phyloP scores from a whole-genome alignment of 768 basidiomycete genomes.

The Mycena sanguinolenta region DNA sequence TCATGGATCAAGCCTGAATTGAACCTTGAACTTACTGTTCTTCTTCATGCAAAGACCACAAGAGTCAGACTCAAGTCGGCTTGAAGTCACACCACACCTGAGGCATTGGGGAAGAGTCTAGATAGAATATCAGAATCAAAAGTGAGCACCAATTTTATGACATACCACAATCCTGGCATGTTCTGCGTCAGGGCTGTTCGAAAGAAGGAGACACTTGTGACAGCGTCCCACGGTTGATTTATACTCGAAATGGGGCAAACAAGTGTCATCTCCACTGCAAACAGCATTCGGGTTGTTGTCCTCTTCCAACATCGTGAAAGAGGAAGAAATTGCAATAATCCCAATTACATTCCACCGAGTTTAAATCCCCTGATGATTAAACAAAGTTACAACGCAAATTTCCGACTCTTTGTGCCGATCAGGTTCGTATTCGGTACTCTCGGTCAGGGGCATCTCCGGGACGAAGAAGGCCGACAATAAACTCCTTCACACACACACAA shows the following conservation, averaged over 20 bases:
- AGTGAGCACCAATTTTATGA: background rate
- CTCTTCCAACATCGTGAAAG: background rate
- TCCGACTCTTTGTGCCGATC: too few species aligned
- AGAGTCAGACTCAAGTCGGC: too few species aligned
- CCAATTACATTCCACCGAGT: background rate
- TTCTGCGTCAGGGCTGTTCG: background rate
- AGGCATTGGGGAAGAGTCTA: background rate
- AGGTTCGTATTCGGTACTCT: too few species aligned
- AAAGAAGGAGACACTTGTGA: background rate
- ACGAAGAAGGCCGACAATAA: too few species aligned
- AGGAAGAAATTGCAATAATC: background rate
- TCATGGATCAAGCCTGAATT: too few species aligned
- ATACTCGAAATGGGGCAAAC: background rate
- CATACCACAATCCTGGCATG: background rate
- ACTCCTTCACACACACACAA: too few species aligned
- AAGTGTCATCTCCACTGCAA: background rate
- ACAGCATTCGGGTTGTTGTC: background rate
- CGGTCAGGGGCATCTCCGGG: too few species aligned
- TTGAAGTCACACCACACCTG: too few species aligned
- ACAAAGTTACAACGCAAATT: too few species aligned
- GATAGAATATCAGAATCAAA: background rate
- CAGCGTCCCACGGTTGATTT: background rate
- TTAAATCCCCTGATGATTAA: too few species aligned
- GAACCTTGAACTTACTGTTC: too few species aligned
- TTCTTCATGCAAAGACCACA: too few species aligned